phyloP scores from a whole-genome alignment of 1,139 yeast species.

The Blastobotrys illinoisensis region DNA sequence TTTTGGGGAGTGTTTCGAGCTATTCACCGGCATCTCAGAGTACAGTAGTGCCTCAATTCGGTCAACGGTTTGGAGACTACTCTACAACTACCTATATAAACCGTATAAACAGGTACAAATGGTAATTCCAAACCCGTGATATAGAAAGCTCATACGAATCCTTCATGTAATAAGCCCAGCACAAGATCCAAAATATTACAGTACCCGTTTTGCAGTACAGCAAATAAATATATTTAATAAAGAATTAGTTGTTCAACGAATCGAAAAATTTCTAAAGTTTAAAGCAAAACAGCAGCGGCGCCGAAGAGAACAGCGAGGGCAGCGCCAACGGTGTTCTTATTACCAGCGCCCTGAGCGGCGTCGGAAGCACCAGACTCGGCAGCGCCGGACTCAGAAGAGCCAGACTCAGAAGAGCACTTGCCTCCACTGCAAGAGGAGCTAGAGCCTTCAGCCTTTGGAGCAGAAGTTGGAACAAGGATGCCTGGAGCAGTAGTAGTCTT shows the following conservation, averaged over 20 bases:
- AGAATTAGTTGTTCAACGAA: background rate
- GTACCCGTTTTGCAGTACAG: too few species aligned
- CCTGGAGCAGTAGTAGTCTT: slow-evolving; percentile 3
- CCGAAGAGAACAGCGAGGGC: slow-evolving; percentile 13
- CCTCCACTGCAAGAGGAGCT: slow-evolving; percentile 5
- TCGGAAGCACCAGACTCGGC: background rate
- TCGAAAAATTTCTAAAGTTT: slow-evolving; percentile 4
- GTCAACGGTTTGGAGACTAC: too few species aligned
- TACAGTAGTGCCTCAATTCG: too few species aligned
- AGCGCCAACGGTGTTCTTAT: slow-evolving; percentile 10
- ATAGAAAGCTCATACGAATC: too few species aligned
- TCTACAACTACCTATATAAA: too few species aligned
- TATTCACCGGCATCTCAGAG: too few species aligned
- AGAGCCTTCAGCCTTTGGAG: background rate
- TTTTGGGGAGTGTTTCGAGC: too few species aligned
- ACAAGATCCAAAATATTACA: too few species aligned
- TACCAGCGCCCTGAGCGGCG: slow-evolving; percentile 7
- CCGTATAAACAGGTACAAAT: too few species aligned
- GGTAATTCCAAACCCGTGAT: too few species aligned
- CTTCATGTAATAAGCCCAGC: too few species aligned
- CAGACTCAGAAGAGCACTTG: slow-evolving; percentile 5
- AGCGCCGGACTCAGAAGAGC: slow-evolving; percentile 4
- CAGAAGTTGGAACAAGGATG: slow-evolving; percentile 7
- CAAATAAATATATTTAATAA: background rate
- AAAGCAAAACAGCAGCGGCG: slow-evolving; percentile 14